Evolutionary conservation across 108 stramenopile genomes (phyloP).

Genomic region (Aurantiochytrium sp.): DNA sequence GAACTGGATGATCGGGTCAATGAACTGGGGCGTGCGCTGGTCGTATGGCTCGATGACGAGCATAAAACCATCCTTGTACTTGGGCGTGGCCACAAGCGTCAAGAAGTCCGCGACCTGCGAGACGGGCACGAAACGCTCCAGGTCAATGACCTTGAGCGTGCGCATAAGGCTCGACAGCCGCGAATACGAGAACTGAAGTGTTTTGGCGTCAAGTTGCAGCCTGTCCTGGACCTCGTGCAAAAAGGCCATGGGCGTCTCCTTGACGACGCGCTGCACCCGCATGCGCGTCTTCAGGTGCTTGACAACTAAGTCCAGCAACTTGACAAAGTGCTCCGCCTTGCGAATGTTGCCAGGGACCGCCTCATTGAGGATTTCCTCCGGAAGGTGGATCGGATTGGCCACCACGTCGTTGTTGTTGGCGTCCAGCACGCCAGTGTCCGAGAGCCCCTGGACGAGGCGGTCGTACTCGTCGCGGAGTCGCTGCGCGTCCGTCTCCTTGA

Average conservation of each 20-base stretch:
- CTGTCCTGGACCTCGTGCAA: conserved; percentile 82
- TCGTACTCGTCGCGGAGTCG: conserved; percentile 87
- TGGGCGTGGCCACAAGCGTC: conserved; percentile 75
- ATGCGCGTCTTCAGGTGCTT: conserved; percentile 78
- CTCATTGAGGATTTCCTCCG: conserved; percentile 78
- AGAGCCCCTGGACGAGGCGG: conserved; percentile 63
- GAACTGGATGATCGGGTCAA: conserved; percentile 54
- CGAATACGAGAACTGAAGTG: conserved; percentile 87
- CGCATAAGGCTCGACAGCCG: conserved; percentile 82
- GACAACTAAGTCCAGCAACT: conserved; percentile 87
- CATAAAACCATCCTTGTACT: conserved; percentile 92
- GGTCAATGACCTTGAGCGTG: conserved; percentile 77
- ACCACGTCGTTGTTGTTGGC: conserved; percentile 19
- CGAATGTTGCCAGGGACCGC: conserved; percentile 97
- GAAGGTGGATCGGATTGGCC: conserved; percentile 35
- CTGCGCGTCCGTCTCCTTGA: conserved; percentile 77
- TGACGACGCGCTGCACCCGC: conserved; percentile 65
- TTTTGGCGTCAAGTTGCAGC: conserved; percentile 86
- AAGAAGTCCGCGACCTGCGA: conserved; percentile 85
- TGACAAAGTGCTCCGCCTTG: conserved; percentile 93
- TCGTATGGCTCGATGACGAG: conserved; percentile 87
- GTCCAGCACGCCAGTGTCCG: conserved; percentile 54
- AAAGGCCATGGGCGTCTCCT: conserved; percentile 87
- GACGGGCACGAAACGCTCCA: conserved; percentile 68
- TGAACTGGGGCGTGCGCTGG: conserved; percentile 2